A percentile compares a stretch with the other conserved stretches of the same genome.
Evolutionary conservation across 1,139 yeast genomes (phyloP).

Genomic region (Geotrichum europaeum): DNA sequence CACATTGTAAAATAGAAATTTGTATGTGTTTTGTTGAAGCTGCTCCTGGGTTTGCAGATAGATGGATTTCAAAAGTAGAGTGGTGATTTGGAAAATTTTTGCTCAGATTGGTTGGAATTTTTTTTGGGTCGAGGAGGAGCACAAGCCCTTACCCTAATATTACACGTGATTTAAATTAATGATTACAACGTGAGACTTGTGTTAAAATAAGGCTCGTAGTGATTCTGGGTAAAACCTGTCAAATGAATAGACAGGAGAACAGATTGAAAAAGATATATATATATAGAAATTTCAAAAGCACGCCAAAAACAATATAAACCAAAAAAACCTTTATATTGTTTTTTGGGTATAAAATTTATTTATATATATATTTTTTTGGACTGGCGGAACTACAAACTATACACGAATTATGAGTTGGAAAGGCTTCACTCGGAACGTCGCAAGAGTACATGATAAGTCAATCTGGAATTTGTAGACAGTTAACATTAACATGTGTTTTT

Average conservation of each 20-base stretch:
- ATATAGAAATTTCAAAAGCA: too few species aligned
- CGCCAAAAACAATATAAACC: too few species aligned
- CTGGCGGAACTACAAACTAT: too few species aligned
- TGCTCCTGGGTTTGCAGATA: background rate
- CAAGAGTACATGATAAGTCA: conserved; percentile 42
- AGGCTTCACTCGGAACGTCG: conserved; percentile 80
- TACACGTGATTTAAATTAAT: background rate
- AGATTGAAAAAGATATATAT: background rate
- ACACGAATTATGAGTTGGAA: conserved; percentile 68
- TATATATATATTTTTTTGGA: too few species aligned
- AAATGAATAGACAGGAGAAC: background rate
- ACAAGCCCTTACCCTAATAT: background rate
- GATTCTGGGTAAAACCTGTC: background rate
- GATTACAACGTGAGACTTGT: background rate
- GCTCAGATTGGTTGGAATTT: background rate
- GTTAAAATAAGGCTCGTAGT: background rate
- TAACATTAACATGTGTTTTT: background rate
- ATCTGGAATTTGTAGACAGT: background rate
- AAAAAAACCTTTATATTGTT: too few species aligned
- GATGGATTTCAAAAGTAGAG: background rate
- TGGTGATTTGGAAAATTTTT: background rate
- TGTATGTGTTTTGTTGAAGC: background rate
- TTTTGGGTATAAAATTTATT: background rate
- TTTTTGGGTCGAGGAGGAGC: background rate
- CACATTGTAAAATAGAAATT: conserved; percentile 8